phyloP scores from a whole-genome alignment of 2,329 filamentous ascomycete species.

The Fusarium nodosum region DNA sequence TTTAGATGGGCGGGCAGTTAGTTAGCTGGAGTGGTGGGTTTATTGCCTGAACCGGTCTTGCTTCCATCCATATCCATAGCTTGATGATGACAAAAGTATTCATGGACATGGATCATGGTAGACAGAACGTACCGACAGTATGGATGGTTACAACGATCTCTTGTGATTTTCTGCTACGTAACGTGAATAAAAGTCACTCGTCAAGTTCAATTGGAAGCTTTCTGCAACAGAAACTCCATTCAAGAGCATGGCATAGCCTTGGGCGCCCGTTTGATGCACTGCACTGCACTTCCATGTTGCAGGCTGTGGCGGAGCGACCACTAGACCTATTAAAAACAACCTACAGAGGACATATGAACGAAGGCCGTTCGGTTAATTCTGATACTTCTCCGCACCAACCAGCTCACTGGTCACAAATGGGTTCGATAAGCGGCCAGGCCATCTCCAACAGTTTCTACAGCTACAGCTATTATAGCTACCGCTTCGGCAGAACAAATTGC shows the following conservation, averaged over 20 bases:
- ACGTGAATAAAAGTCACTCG: slow-evolving; percentile 7
- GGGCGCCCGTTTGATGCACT: not conserved
- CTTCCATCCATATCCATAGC: not conserved
- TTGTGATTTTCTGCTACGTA: slow-evolving; percentile 18
- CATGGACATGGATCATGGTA: slow-evolving; percentile 26
- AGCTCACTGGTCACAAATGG: slow-evolving; percentile 23
- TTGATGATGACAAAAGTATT: slow-evolving; percentile 3
- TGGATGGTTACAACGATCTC: slow-evolving; percentile 29
- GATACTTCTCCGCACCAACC: slow-evolving; percentile 25
- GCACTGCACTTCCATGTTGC: not conserved
- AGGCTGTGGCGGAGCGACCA: slow-evolving; percentile 36
- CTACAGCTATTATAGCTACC: slow-evolving; percentile 1
- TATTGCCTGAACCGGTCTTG: not conserved
- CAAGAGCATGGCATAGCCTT: slow-evolving; percentile 13
- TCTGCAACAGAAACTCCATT: slow-evolving; percentile 19
- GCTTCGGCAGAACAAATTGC: slow-evolving; percentile 24
- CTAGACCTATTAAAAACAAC: slow-evolving; percentile 15
- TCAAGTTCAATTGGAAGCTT: slow-evolving; percentile 29
- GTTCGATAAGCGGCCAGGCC: slow-evolving; percentile 25
- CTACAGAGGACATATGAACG: slow-evolving; percentile 21
- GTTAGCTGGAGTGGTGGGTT: slow-evolving; percentile 6
- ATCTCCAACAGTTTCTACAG: slow-evolving; percentile 5
- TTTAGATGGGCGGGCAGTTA: not conserved
- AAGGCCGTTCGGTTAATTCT: slow-evolving; percentile 27
- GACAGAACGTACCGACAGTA: slow-evolving; percentile 16